Evolutionary conservation across 768 basidiomycete species (phyloP).

Genomic region (Rhodotorula kratochvilovae): DNA sequence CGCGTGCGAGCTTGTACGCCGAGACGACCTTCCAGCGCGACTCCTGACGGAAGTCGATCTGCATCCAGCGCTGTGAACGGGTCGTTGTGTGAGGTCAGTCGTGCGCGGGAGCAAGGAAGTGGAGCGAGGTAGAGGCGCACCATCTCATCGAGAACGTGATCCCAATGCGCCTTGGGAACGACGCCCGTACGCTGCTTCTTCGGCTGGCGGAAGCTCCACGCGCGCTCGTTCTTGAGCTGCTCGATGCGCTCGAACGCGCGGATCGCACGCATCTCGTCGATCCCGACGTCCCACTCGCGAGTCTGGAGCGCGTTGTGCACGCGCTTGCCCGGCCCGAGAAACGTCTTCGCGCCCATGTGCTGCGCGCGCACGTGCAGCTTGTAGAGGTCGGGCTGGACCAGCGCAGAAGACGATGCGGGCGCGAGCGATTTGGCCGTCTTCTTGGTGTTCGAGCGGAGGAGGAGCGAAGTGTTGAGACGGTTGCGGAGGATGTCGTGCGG

Average conservation of each 20-base stretch:
- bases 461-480: constrained; percentile 19
- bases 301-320: constrained; percentile 30
- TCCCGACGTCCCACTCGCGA: constrained; percentile 35
- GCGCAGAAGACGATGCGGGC: not conserved
- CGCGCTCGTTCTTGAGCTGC: constrained; percentile 65
- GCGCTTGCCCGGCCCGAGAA: constrained; percentile 31
- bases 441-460: constrained; percentile 18
- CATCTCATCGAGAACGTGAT: constrained; percentile 95
- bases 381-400: constrained; percentile 36
- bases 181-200: constrained; percentile 84
- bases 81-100: not conserved
- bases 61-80: constrained; percentile 80
- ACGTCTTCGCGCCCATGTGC: constrained; percentile 28
- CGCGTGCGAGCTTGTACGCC: constrained; percentile 74
- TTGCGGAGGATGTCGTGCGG: constrained; percentile 20
- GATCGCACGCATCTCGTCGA: constrained; percentile 37
- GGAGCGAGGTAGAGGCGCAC: constrained; percentile 54
- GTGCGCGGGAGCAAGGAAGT: not conserved
- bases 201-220: constrained; percentile 91
- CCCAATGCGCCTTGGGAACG: constrained; percentile 83
- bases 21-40: constrained; percentile 82
- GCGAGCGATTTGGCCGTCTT: constrained; percentile 33
- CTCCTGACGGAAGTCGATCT: constrained; percentile 90
- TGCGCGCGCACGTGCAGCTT: constrained; percentile 35
- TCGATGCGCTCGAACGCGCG: constrained; percentile 77